Percentiles rank a stretch among this genome's conserved stretches.
Evolutionary conservation across 2,329 filamentous ascomycete species (phyloP).

Genomic region (Ophiostoma ips): DNA sequence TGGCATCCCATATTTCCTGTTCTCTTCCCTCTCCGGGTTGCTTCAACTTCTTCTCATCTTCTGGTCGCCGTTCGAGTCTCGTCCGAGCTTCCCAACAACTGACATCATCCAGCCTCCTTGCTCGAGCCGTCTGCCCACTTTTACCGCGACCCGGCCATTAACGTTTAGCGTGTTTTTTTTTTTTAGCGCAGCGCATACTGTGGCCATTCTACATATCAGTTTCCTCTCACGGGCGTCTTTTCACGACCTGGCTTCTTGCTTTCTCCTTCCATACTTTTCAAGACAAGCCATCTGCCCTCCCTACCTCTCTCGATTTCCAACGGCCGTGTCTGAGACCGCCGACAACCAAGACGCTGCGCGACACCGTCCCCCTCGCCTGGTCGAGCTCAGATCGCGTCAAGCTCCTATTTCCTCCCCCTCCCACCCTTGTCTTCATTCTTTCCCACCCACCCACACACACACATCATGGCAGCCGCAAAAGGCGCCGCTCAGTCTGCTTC

Average conservation of each 20-base stretch:
- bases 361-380: background rate
- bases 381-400: background rate
- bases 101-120: background rate
- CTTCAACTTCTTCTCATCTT: too few relatives aligned
- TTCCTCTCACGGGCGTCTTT: background rate
- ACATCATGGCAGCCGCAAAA: conserved; percentile 5
- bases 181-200: background rate
- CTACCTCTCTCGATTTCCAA: background rate
- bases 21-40: too few relatives aligned
- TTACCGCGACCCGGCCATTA: background rate
- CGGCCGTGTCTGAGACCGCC: background rate
- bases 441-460: background rate
- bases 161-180: background rate
- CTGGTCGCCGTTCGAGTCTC: too few relatives aligned
- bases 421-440: background rate
- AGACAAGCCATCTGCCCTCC: background rate
- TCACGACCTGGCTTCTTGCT: background rate
- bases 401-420: background rate
- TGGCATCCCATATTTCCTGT: background rate
- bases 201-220: background rate
- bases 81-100: background rate
- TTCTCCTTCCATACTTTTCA: too few relatives aligned
- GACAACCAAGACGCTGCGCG: background rate
- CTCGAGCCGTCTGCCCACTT: background rate
- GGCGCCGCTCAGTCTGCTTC: background rate